Conservation (phyloP, 305 asterid genomes). For the Ruellia speciosa region DNA sequence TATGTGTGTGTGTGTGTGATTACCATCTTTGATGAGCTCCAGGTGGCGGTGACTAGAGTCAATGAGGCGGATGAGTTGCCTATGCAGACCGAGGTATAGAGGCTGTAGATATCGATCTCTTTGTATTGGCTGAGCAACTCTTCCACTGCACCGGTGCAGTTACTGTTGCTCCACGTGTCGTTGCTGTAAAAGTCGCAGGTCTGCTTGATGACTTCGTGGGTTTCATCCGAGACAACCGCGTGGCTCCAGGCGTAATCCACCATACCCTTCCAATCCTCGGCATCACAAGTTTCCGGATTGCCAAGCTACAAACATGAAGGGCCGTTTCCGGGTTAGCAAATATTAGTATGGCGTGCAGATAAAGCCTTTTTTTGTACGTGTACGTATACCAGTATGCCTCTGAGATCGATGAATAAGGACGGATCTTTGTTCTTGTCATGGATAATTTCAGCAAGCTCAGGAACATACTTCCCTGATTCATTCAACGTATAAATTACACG, state of each 20-base stretch:
- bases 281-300: constrained; percentile 75
- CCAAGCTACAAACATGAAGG: constrained; percentile 80
- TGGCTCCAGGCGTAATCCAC: constrained; percentile 99
- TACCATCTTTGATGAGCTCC: constrained; percentile 55
- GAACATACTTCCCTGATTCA: constrained; percentile 64
- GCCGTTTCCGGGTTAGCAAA: too few species aligned
- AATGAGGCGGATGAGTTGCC: constrained; percentile 28
- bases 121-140: constrained; percentile 59
- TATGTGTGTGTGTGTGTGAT: neutral
- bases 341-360: too few species aligned
- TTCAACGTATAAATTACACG: constrained; percentile 3
- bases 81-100: constrained; percentile 66
- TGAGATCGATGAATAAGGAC: constrained; percentile 61
- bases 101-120: constrained; percentile 84
- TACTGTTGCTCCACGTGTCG: constrained; percentile 48
- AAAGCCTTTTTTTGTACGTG: too few species aligned
- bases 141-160: constrained; percentile 43
- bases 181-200: constrained; percentile 66
- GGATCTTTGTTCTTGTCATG: constrained; percentile 58
- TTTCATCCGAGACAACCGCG: constrained; percentile 86
- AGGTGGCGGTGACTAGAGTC: constrained; percentile 24
- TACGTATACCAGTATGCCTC: constrained; percentile 76
- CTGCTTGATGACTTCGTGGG: constrained; percentile 45
- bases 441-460: constrained; percentile 82
- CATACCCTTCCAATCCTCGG: constrained; percentile 86